Percentiles rank a stretch among this genome's conserved stretches.
These are phyloP conservation scores for Arctium lappa DNA, from an alignment of 129 eudicot species.

Conservation along the genomic window DNA sequence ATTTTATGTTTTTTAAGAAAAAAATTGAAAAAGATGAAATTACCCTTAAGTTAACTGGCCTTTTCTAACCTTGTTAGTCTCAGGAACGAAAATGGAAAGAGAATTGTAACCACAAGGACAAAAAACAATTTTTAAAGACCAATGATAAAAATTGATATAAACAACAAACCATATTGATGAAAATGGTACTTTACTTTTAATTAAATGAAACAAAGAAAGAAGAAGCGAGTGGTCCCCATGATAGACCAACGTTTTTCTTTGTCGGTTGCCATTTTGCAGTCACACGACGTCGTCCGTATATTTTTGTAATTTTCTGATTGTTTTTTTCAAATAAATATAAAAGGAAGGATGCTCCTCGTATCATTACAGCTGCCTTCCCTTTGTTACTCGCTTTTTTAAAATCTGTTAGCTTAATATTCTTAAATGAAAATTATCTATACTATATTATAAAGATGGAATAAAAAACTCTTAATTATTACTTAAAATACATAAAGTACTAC, in stretches of 20 bases:
- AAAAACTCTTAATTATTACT: no score
- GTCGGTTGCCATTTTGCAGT: conserved; percentile 24
- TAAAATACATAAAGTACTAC: no score
- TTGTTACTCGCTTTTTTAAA: background rate
- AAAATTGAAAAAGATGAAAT: no score
- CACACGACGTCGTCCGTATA: conserved; percentile 20
- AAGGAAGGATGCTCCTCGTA: conserved; percentile 18
- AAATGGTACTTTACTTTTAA: background rate
- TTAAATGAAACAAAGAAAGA: conserved; percentile 1
- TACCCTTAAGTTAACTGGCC: no score
- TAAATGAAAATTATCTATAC: background rate
- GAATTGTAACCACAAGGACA: no score
- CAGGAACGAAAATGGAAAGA: no score
- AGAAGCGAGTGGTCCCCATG: conserved; percentile 21
- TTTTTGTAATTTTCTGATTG: conserved; percentile 30
- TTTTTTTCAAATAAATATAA: conserved; percentile 7
- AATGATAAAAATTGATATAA: no score
- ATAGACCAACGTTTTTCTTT: conserved; percentile 15
- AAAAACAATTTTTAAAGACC: no score
- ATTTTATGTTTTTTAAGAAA: no score
- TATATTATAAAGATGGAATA: no score
- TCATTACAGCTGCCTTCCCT: background rate
- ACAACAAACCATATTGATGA: no score
- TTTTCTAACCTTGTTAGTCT: no score
- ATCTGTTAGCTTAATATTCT: background rate